These are phyloP conservation scores for Cystoderma amianthinum DNA, from an alignment of 768 basidiomycete genomes.

Conservation along the genomic window DNA sequence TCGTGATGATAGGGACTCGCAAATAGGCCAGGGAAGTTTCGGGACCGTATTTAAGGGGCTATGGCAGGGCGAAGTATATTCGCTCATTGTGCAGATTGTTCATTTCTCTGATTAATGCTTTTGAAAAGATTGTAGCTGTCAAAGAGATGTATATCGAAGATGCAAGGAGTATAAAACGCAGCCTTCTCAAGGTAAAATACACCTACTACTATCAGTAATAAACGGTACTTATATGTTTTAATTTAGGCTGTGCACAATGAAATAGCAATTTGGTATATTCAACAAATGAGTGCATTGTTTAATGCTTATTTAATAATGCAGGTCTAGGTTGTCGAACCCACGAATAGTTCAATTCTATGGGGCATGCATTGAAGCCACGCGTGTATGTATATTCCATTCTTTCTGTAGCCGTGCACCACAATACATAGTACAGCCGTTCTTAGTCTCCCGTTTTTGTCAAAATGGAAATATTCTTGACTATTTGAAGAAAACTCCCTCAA, in stretches of 20 bases:
- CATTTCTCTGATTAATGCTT: too few relatives aligned
- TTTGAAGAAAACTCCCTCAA: too few relatives aligned
- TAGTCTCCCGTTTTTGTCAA: too few relatives aligned
- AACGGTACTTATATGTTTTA: neutral
- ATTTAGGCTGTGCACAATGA: neutral
- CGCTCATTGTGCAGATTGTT: neutral
- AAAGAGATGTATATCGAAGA: neutral
- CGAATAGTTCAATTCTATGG: slow-evolving; percentile 1
- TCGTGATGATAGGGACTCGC: neutral
- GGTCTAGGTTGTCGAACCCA: slow-evolving; percentile 1
- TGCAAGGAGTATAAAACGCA: neutral
- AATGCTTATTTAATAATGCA: too few relatives aligned
- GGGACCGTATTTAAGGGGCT: neutral
- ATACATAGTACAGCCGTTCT: too few relatives aligned
- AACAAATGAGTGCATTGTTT: too few relatives aligned
- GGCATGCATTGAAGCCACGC: slow-evolving; percentile 1
- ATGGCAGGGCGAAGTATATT: neutral
- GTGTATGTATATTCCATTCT: too few relatives aligned
- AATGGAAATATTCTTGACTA: too few relatives aligned
- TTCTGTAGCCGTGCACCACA: too few relatives aligned
- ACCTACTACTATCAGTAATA: neutral
- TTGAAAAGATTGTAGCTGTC: neutral
- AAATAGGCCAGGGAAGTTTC: neutral
- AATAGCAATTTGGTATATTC: slow-evolving; percentile 1
- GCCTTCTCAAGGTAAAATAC: neutral